Evolutionary conservation across 2,329 filamentous ascomycete genomes (phyloP), one percentile per base, ranked within the genome.

Genomic region (Neofusicoccum umdonicola): DNA sequence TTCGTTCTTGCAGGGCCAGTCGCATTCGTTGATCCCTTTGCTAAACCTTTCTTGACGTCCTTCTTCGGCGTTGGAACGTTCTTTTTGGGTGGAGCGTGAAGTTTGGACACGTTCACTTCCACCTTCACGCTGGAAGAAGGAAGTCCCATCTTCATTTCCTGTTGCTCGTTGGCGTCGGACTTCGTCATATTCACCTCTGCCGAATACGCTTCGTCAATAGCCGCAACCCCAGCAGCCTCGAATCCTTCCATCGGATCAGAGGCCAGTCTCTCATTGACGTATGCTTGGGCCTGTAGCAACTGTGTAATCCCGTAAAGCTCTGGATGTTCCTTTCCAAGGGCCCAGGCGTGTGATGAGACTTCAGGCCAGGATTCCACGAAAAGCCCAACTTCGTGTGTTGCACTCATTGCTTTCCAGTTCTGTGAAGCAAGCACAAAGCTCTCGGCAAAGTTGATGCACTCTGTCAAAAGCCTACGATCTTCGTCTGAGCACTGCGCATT

Each of bases 341-440:
- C 87, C 90, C 93, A 97, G 3, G 84, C 81, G 15, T 80, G 75
- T 2, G 85, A 84, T 3, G 84, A 83, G 0, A 84, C 81, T 11
- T 81, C 80, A 0, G 92, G 90, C 72, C 94, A 92, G 35, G 85
- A 78, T 2, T 85, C 73, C 2, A 97, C 78, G 65, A 88, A 90
- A 11, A 96, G 76, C 0, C 92, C 92, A 65, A 97, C 83, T 72
- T 97, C 91, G 69, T 94, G 91, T 22, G 87, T 88, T 31, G 80
- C 77, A 65, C 89, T 90, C 70, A 92, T 87, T 0, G 87, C 81
- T 27, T 81, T 81, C 82, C 92, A 93, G 34, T 89, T 83, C 6
- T 77, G 70, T 66, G 89, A 93, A 0, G 72, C 68, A 0, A 88
- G 72, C 0, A 62, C 56, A 90, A 87, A 3, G 80, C 70, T 27